A percentile compares a stretch with the other conserved stretches of the same genome.
These are phyloP conservation scores for Zygotorulaspora danielsina DNA, from an alignment of 805 yeast species.

Conservation along the genomic window DNA sequence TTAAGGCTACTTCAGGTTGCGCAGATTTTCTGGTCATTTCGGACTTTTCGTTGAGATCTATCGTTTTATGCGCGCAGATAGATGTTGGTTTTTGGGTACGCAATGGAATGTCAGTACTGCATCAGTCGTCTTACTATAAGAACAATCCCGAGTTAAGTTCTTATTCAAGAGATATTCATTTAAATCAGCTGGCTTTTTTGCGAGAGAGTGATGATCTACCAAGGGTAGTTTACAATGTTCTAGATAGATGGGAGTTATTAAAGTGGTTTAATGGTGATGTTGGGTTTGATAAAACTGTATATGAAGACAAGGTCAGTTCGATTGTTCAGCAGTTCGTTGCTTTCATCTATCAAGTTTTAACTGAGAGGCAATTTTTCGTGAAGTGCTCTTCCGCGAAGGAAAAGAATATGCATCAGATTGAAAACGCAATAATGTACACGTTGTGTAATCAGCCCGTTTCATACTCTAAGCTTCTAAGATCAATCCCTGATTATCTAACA, in stretches of 20 bases:
- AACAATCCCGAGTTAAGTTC: constrained; percentile 49
- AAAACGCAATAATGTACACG: constrained; percentile 44
- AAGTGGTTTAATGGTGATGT: constrained; percentile 44
- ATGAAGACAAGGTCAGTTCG: constrained; percentile 45
- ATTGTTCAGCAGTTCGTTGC: constrained; percentile 78
- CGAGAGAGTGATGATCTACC: constrained; percentile 47
- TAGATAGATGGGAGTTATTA: constrained; percentile 59
- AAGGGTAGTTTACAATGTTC: constrained; percentile 50
- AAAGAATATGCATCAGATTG: constrained; percentile 34
- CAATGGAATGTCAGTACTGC: constrained; percentile 55
- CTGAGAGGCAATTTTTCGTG: constrained; percentile 62
- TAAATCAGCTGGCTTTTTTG: constrained; percentile 56
- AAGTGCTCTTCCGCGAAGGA: constrained; percentile 37
- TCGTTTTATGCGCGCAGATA: constrained; percentile 59
- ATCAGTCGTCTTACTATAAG: constrained; percentile 48
- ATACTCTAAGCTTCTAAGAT: constrained; percentile 46
- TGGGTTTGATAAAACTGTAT: constrained; percentile 41
- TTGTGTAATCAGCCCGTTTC: constrained; percentile 51
- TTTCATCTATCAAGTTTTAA: constrained; percentile 61
- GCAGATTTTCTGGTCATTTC: constrained; percentile 45
- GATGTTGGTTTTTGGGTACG: constrained; percentile 68
- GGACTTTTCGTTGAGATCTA: constrained; percentile 55
- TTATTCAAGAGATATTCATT: constrained; percentile 68
- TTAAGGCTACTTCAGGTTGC: constrained; percentile 17
- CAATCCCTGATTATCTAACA: constrained; percentile 35